Evolutionary conservation across 202 grass and related monocot genomes (phyloP).

Genomic region (Zizania palustris): DNA sequence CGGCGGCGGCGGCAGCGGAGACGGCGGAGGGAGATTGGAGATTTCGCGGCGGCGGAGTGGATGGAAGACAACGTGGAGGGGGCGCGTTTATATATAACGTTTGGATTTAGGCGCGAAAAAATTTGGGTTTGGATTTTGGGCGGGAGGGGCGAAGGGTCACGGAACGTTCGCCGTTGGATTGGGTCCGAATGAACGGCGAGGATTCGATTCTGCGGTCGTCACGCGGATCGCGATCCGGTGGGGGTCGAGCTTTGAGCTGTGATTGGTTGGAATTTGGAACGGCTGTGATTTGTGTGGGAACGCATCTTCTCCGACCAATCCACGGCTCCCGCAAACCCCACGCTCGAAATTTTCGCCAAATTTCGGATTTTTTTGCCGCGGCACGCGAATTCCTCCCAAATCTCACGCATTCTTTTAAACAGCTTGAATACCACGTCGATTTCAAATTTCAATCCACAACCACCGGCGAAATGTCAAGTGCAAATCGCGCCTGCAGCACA

Average conservation of each 20-base stretch:
- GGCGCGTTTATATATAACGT: slow-evolving; percentile 15
- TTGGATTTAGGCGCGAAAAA: background rate
- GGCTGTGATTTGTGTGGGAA: no score
- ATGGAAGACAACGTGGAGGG: accelerated
- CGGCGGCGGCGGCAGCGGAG: no score
- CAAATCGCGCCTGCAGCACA: no score
- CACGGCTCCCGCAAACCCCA: background rate
- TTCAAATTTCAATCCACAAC: no score
- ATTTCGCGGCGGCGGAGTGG: background rate
- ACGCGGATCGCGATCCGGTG: slow-evolving; percentile 34
- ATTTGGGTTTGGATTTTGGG: slow-evolving; percentile 7
- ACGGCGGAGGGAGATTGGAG: background rate
- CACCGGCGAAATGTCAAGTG: no score
- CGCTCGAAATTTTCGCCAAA: background rate
- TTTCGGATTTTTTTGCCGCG: background rate
- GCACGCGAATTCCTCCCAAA: background rate
- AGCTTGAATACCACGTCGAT: background rate
- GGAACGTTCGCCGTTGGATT: background rate
- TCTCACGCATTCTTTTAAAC: slow-evolving; percentile 13
- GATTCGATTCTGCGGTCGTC: background rate
- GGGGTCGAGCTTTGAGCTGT: no score
- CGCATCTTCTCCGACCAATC: no score
- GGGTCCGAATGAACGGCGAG: background rate
- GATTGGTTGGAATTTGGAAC: no score
- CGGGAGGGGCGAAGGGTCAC: background rate